A percentile compares a stretch with the other conserved stretches of the same genome.
phyloP scores from a whole-genome alignment of 1,284 basidiomycete genomes.

The Boletus subluridellus region DNA sequence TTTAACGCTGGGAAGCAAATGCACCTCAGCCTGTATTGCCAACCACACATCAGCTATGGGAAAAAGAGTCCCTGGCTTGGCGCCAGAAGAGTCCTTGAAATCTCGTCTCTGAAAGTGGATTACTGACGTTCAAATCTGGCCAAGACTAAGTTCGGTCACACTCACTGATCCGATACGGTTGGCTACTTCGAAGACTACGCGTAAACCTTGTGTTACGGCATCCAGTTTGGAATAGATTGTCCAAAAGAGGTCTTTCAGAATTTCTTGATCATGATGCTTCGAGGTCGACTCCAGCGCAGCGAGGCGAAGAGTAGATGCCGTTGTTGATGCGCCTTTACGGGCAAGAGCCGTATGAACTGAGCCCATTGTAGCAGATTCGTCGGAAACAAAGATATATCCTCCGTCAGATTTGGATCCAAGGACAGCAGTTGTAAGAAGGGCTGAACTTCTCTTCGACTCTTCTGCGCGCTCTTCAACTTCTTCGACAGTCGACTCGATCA shows the following conservation, averaged over 20 bases:
- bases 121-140: not conserved
- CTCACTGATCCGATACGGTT: conserved; percentile 81
- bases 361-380: conserved; percentile 24
- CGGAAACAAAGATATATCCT: conserved; percentile 50
- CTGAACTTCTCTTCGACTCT: conserved; percentile 58
- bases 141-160: conserved; percentile 29
- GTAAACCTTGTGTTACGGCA: conserved; percentile 90
- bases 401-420: conserved; percentile 40
- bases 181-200: conserved; percentile 89
- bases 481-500: conserved; percentile 85
- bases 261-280: conserved; percentile 77
- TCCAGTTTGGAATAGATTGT: conserved; percentile 95
- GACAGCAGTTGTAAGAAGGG: conserved; percentile 34
- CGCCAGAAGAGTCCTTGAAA: conserved; percentile 79
- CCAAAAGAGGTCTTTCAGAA: conserved; percentile 94
- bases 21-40: conserved; percentile 85
- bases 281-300: conserved; percentile 73
- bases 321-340: conserved; percentile 29
- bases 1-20: conserved; percentile 6
- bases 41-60: conserved; percentile 90
- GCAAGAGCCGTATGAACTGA: conserved; percentile 10
- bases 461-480: conserved; percentile 89
- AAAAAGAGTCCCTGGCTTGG: conserved; percentile 69
- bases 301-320: conserved; percentile 60
- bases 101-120: conserved; percentile 63